A percentile compares a stretch with the other conserved stretches of the same genome.
phyloP scores from a whole-genome alignment of 352 stramenopile species.

The Hyaloperonospora arabidopsidis region DNA sequence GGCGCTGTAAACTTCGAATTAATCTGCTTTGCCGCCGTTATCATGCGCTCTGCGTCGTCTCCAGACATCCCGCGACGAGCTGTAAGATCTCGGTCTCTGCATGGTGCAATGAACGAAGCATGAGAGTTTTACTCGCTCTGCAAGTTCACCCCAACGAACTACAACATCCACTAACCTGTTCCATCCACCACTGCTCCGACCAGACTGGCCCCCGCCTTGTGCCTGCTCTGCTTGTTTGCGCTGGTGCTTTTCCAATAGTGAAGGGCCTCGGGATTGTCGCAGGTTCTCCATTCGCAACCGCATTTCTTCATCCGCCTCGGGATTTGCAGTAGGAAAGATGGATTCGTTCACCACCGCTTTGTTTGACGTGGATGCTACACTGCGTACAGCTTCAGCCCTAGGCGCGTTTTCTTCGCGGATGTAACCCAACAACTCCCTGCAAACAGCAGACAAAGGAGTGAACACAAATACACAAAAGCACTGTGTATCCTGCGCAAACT shows the following conservation, averaged over 20 bases:
- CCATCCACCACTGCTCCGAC: conserved; percentile 32
- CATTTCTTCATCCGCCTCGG: conserved; percentile 59
- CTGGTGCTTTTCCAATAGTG: conserved; percentile 74
- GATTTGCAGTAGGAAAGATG: conserved; percentile 58
- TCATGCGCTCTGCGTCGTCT: conserved; percentile 64
- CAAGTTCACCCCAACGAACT: not conserved
- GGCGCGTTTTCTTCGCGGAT: conserved; percentile 64
- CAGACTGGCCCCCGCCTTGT: conserved; percentile 13
- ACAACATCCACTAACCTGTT: conserved; percentile 39
- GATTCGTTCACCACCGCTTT: conserved; percentile 46
- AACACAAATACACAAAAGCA: conserved; percentile 2
- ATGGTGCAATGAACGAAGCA: not conserved
- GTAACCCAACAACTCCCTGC: conserved; percentile 74
- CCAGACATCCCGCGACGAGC: conserved; percentile 51
- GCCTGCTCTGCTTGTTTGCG: conserved; percentile 49
- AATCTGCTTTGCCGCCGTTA: conserved; percentile 68
- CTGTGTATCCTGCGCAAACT: not conserved
- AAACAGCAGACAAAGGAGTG: conserved; percentile 7
- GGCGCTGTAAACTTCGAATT: conserved; percentile 82
- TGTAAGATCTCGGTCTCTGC: conserved; percentile 66
- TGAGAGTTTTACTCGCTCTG: too few relatives aligned
- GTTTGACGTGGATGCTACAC: conserved; percentile 4
- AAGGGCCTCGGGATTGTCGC: conserved; percentile 49
- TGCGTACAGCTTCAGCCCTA: conserved; percentile 15
- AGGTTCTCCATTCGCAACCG: conserved; percentile 60